Evolutionary conservation across 225 moss, liverwort and hornwort genomes (phyloP).

Genomic region (Marchantia paleacea): DNA sequence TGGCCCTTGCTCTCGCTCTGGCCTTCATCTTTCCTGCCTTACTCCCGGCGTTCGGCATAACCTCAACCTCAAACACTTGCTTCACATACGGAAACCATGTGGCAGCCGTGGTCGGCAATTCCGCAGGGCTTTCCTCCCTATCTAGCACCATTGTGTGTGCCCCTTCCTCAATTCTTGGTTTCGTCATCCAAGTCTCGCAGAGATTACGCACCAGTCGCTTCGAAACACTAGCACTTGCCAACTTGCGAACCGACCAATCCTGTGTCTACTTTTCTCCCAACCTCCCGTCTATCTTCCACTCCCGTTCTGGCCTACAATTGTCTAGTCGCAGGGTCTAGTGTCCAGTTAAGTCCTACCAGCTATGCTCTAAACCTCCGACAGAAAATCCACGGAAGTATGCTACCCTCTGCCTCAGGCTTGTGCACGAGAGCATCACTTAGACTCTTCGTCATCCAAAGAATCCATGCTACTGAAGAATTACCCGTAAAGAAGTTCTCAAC

Average conservation of each 20-base stretch:
- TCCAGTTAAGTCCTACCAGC: neutral
- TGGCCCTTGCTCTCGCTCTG: constrained; percentile 14
- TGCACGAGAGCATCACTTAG: neutral
- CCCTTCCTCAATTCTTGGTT: neutral
- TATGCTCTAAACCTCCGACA: neutral
- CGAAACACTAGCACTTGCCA: neutral
- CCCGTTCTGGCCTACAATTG: neutral
- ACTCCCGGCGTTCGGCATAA: neutral
- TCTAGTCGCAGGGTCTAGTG: neutral
- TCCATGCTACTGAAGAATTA: neutral
- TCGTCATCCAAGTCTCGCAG: neutral
- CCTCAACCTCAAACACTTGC: constrained; percentile 5
- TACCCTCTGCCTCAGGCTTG: neutral
- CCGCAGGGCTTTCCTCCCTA: neutral
- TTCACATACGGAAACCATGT: constrained; percentile 7
- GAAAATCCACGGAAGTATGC: neutral
- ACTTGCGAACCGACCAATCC: neutral
- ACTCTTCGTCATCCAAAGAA: neutral
- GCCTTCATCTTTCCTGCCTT: constrained; percentile 13
- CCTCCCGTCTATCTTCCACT: neutral
- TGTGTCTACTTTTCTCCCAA: neutral
- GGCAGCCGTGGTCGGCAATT: neutral
- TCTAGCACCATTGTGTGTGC: neutral
- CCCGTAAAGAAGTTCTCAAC: neutral
- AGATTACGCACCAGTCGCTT: neutral